Percentiles rank a stretch among this genome's conserved stretches.
phyloP scores from a whole-genome alignment of 1,284 basidiomycete species.

The Flammula alnicola region DNA sequence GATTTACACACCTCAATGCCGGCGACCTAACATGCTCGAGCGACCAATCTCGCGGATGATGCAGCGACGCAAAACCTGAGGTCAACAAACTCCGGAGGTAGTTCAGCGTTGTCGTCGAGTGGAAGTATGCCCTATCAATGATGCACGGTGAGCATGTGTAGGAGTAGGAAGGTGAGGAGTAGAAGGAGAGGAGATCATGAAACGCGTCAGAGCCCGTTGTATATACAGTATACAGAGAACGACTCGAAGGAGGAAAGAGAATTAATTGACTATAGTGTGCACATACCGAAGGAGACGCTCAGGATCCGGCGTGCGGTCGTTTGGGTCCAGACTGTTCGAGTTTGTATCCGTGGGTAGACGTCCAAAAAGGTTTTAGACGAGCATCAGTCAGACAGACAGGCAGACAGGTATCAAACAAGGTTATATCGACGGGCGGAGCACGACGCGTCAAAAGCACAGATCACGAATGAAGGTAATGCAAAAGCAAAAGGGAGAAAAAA shows the following conservation, averaged over 20 bases:
- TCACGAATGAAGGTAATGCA: background rate
- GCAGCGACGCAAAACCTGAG: constrained; percentile 90
- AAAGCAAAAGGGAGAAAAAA: background rate
- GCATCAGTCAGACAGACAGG: too few relatives aligned
- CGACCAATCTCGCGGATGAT: constrained; percentile 93
- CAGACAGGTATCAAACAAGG: too few relatives aligned
- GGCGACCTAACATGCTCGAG: constrained; percentile 81
- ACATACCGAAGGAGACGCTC: constrained; percentile 78
- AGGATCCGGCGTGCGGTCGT: constrained; percentile 87
- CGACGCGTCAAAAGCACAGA: background rate
- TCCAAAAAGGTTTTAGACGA: too few relatives aligned
- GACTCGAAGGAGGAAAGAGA: constrained; percentile 1
- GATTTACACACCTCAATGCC: constrained; percentile 15
- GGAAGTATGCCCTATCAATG: constrained; percentile 94
- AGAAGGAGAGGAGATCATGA: too few relatives aligned
- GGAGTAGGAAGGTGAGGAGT: too few relatives aligned
- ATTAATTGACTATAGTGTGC: background rate
- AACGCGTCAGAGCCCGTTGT: too few relatives aligned
- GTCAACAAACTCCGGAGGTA: constrained; percentile 87
- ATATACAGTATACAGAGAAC: too few relatives aligned
- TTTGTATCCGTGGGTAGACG: too few relatives aligned
- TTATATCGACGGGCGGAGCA: too few relatives aligned
- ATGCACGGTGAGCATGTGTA: too few relatives aligned
- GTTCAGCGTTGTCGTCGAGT: constrained; percentile 93
- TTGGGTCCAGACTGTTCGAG: constrained; percentile 69